These are phyloP conservation scores for Punica granatum DNA, from an alignment of 345 rosid genomes.

Conservation along the genomic window DNA sequence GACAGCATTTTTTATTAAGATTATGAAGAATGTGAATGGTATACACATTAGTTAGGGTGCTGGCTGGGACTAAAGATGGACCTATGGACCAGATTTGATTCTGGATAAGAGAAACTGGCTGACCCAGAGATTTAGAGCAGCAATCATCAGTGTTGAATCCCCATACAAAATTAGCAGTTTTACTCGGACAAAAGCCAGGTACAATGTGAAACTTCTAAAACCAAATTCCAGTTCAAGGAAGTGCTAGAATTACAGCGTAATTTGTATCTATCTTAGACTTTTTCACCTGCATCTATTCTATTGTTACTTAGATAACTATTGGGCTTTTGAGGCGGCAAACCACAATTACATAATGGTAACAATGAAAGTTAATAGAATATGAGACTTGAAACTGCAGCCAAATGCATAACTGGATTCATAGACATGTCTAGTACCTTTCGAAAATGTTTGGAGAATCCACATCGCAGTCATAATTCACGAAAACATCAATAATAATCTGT, in stretches of 20 bases:
- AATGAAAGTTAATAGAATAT: not conserved
- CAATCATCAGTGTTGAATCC: not conserved
- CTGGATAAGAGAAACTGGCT: not conserved
- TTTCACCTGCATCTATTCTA: not conserved
- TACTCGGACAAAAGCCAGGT: not conserved
- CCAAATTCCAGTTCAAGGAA: not conserved
- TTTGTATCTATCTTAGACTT: not conserved
- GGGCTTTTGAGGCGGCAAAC: not conserved
- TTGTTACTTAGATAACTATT: too few species aligned
- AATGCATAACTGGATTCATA: not conserved
- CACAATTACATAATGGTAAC: not conserved
- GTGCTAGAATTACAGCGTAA: not conserved
- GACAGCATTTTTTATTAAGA: constrained; percentile 2
- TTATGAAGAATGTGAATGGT: constrained; percentile 2
- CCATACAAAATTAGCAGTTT: not conserved
- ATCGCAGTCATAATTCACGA: constrained; percentile 94
- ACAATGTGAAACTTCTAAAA: not conserved
- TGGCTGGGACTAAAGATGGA: not conserved
- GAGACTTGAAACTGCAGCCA: not conserved
- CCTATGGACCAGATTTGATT: not conserved
- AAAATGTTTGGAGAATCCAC: constrained; percentile 91
- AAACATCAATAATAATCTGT: constrained; percentile 72
- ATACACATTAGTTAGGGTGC: not conserved
- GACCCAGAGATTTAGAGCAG: not conserved
- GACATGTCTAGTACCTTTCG: constrained; percentile 58